Evolutionary conservation across 2,329 filamentous ascomycete genomes (phyloP), one percentile per base, ranked within the genome.

Genomic region (Aureobasidium sp.): DNA sequence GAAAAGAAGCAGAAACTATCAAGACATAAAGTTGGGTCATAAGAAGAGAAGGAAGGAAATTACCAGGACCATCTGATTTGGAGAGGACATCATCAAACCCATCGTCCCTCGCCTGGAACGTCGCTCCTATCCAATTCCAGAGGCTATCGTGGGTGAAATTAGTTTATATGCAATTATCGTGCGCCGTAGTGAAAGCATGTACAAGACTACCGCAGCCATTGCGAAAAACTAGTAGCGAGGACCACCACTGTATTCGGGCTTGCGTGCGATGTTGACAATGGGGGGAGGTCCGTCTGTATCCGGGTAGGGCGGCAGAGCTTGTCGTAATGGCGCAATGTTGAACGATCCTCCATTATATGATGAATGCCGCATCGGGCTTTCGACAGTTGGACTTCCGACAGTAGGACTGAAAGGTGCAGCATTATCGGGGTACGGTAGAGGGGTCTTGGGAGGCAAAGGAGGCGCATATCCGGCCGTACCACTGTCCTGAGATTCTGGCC

Each of bases 281-380:
- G 93, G 93, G 20, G 93, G 92, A 31, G 88, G 87, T 29, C 88
- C 89, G 69, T 95, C 88, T 49, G 86, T 87, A 52, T 90, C 76
- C 0, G 93, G 93, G 72, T 97, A 97, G 0, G 91, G 91, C 37
- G 90, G 81, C 12, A 61, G n/a, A n/a, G 57, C 57, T 29, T 61
- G 45, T 31, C 57, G 45, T 27, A 61, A 34, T 3, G 57, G 57
- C 25, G 45, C 47, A 17, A 61, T 36, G 3, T 61, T 61, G 37
- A 61, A 61, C 6, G 36, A 37, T 12, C 44, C 56, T 49, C 56
- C 45, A 39, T 29, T 48, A 27, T 61, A 41, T 22, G 57, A 61
- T 20, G 65, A 57, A 37, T 68, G 64, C 15, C 71, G 69, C 36
- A 56, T 56, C 5, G 72, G 53, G 15, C 68, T 68, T 9, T 69